Conservation (phyloP, 2,329 filamentous ascomycete genomes). For the Periconia digitata region DNA sequence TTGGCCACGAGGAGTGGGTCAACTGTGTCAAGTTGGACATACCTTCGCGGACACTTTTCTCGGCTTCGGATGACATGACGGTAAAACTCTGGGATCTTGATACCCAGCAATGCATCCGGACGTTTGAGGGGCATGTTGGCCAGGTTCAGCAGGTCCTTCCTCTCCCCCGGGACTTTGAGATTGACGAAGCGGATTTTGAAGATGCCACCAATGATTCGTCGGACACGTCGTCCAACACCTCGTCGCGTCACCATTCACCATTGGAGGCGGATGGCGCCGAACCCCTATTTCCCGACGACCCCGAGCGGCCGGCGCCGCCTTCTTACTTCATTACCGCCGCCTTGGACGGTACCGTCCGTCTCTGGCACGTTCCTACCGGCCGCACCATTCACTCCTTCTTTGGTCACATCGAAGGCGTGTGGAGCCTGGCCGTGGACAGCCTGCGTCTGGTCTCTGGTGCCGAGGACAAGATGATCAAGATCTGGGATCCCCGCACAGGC, state of each 20-base stretch:
- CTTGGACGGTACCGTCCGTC: conserved; percentile 84
- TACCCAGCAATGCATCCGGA: conserved; percentile 72
- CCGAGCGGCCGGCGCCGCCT: conserved; percentile 71
- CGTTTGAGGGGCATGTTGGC: conserved; percentile 86
- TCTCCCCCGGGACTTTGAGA: conserved; percentile 84
- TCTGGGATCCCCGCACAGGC: conserved; percentile 90
- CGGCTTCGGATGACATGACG: conserved; percentile 89
- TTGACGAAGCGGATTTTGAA: conserved; percentile 67
- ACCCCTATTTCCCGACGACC: conserved; percentile 61
- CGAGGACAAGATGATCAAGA: conserved; percentile 93
- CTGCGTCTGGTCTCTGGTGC: conserved; percentile 85
- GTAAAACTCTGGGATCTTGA: conserved; percentile 93
- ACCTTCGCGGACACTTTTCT: conserved; percentile 80
- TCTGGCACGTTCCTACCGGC: conserved; percentile 86
- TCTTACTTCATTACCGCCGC: conserved; percentile 92
- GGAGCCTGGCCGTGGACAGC: conserved; percentile 87
- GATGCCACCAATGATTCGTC: conserved; percentile 1
- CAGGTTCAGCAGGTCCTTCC: conserved; percentile 91
- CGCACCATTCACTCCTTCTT: conserved; percentile 91
- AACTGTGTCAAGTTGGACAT: conserved; percentile 91
- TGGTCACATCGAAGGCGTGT: conserved; percentile 93
- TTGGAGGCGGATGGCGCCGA: conserved; percentile 17
- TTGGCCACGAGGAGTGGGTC: conserved; percentile 91
- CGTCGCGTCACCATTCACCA: conserved; percentile 5
- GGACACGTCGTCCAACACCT: not conserved